Evolutionary conservation across 352 stramenopile genomes (phyloP), one percentile per base, ranked within the genome.

Genomic region (Globisporangium paroecandrum): DNA sequence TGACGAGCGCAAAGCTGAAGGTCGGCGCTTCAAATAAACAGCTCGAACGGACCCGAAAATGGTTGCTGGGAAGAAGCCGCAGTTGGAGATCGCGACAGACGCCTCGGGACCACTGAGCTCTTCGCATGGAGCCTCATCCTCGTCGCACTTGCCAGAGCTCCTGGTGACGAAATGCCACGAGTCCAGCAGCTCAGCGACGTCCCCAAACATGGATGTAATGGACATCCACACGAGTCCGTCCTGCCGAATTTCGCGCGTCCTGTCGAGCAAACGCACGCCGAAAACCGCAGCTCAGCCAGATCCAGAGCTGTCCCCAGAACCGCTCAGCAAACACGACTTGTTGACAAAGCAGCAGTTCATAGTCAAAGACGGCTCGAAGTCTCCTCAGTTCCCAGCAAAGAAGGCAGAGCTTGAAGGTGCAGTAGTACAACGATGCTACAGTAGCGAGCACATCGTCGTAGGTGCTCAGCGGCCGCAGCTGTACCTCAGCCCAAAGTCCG

Each of bases 71-170:
- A 56, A 57, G 13, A 64, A 64, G 41, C 24, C 8, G 7, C 59
- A 64, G 3, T 24, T 64, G 24, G 46, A 64, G 24, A 38, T 64
- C 25, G 27, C 8, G 38, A 38, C 7, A 4, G 38, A 64, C 24
- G 25, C 22, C 8, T 41, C 9, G 0, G 38, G 4, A 13, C 1
- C 20, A 5, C 20, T 29, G 38, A 55, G n/a, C 13, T 56, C 38
- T 36, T 38, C 29, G 20, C 18, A 32, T 62, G 47, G 27, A 43
- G 10, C 15, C 18, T 6, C 32, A 22, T 36, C 53, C 64, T 29
- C 66, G 63, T 66, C 59, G 72, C 64, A 55, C 64, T 75, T 55
- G 65, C 65, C 38, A 34, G 29, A n/a, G 2, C 56, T 46, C 4
- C 32, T 62, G n/a, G 20, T 3, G 32, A 62, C n/a, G 20, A 47